Percentiles rank a stretch among this genome's conserved stretches.
Evolutionary conservation across 305 asterid genomes (phyloP).

Genomic region (Lippia alba): DNA sequence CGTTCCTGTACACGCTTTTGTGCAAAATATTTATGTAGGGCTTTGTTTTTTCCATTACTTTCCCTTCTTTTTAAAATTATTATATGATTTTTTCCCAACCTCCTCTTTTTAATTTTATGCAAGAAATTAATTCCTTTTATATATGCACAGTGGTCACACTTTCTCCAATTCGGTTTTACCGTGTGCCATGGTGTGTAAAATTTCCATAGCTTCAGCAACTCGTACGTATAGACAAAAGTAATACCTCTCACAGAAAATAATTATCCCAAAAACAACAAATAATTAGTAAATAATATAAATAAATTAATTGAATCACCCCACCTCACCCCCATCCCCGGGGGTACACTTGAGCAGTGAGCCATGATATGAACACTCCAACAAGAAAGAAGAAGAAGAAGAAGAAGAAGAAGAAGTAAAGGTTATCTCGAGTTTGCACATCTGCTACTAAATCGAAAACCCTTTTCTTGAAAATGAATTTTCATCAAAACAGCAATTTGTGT

Average conservation of each 20-base stretch:
- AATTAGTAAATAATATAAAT: not conserved
- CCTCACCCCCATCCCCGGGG: conserved; percentile 23
- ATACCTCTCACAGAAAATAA: conserved; percentile 33
- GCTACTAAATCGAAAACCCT: conserved; percentile 20
- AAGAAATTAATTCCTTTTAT: conserved; percentile 29
- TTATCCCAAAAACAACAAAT: not conserved
- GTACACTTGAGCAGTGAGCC: conserved; percentile 48
- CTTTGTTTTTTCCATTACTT: not conserved
- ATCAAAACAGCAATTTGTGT: not conserved
- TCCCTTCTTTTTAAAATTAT: not conserved
- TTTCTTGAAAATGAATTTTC: conserved; percentile 17
- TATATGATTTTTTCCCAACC: too few relatives aligned
- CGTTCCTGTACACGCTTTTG: not conserved
- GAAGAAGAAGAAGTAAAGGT: conserved; percentile 10
- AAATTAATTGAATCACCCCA: not conserved
- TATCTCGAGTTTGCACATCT: conserved; percentile 23
- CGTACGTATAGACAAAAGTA: conserved; percentile 31
- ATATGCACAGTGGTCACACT: conserved; percentile 38
- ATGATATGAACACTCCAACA: conserved; percentile 36
- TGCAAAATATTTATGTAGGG: conserved; percentile 20
- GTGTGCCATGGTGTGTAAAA: conserved; percentile 37
- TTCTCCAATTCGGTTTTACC: conserved; percentile 36
- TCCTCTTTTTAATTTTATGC: conserved; percentile 2
- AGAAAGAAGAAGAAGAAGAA: not conserved
- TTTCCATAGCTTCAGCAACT: conserved; percentile 19